Base-by-base conservation (phyloP, 805 yeast genomes). In the Ogataea nitratoaversa region DNA sequence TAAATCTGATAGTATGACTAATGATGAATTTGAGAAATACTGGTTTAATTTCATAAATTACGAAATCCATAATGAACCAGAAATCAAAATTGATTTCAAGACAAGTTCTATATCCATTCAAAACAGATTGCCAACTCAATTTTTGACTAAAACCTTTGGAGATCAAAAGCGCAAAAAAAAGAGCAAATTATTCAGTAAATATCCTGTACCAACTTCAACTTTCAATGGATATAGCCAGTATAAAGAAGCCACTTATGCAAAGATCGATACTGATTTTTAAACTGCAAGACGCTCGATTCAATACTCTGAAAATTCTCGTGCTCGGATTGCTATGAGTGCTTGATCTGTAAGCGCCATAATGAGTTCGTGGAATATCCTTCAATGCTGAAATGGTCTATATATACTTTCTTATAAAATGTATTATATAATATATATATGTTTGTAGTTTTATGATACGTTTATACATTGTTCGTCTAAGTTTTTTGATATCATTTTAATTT, bases 21-120 rank as follows among this genome's bases (percentile, higher is more conserved):
- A 70, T 40, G 79, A 77, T 27, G 93, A 86, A 47, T 85, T 84
- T 58, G 82, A 83, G 49, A 83, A 78, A 43, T 69, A 84, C 43
- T 88, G 95, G 95, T 55, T 56, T 19, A 82, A 79, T 51, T 70
- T 87, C 47, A 76, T 77, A 46, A 39, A 46, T 17, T 33, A 43
- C 19, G 59, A 54, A 23, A 44, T 70, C 67, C 14, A 40, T 6
- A 34, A 46, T 41, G 84, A 82, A 65, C 82, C 84, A 32, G 86
- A 79, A 59, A 72, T 82, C 57, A 78, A 74, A 65, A 83, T 84
- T 76, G 82, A 93, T 85, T 46, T 47, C 17, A 25, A 46, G 18
- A 50, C 60, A 9, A 45, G 47, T 18, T 42, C 53, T 7, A 50
- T 59, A 9, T 47, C 57, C 8, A 43, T 60, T 30, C 47, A 44